Percentiles rank a stretch among this genome's conserved stretches.
phyloP scores from a whole-genome alignment of 2,329 filamentous ascomycete genomes.

The Chrysoporthe puriensis region DNA sequence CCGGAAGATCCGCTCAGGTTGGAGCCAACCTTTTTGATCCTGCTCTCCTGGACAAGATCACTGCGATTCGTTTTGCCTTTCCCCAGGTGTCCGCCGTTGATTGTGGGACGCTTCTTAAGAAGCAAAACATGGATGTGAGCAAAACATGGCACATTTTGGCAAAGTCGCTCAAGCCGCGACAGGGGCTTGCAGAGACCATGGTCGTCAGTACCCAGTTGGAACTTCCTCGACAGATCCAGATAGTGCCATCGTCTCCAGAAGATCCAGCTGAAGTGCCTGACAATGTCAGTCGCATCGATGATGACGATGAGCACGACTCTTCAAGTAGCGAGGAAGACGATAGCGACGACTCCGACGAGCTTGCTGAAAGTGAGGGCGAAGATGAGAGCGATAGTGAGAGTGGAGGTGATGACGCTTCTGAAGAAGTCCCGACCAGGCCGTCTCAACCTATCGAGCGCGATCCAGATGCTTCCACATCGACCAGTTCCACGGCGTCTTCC shows the following conservation, averaged over 20 bases:
- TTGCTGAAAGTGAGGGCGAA: conserved; percentile 24
- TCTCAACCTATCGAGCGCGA: conserved; percentile 14
- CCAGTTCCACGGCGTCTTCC: conserved; percentile 6
- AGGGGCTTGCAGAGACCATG: conserved; percentile 29
- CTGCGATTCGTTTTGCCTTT: conserved; percentile 44
- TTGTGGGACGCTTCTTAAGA: conserved; percentile 43
- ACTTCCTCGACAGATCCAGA: conserved; percentile 28
- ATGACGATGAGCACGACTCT: conserved; percentile 12
- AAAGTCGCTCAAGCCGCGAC: conserved; percentile 38
- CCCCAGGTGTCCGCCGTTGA: conserved; percentile 42
- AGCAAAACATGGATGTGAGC: conserved; percentile 41
- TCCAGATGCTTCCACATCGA: conserved; percentile 19
- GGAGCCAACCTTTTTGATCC: conserved; percentile 3
- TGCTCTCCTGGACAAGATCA: conserved; percentile 27
- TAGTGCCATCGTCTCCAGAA: conserved; percentile 25
- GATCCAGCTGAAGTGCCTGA: conserved; percentile 16
- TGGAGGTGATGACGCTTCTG: conserved; percentile 35
- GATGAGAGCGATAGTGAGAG: conserved; percentile 24
- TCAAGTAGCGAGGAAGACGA: conserved; percentile 24
- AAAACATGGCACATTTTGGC: conserved; percentile 44
- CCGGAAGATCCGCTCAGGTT: neutral
- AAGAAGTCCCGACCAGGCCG: conserved; percentile 26
- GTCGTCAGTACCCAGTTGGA: conserved; percentile 27
- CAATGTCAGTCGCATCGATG: conserved; percentile 25
- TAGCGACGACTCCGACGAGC: conserved; percentile 24